These are phyloP conservation scores for Lepiota subincarnata DNA, from an alignment of 768 basidiomycete species.

Conservation along the genomic window DNA sequence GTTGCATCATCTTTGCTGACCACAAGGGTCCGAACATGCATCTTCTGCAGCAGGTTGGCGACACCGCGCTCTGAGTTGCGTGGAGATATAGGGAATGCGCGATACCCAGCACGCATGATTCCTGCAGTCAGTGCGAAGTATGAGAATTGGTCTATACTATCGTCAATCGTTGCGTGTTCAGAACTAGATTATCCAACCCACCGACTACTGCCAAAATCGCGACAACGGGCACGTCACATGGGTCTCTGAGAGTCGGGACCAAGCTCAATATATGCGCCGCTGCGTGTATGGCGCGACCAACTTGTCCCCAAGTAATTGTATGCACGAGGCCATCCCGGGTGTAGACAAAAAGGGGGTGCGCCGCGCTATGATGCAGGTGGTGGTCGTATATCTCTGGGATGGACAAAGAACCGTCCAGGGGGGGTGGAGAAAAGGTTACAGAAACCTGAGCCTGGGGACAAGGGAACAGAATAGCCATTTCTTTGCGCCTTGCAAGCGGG, in stretches of 20 bases:
- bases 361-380: constrained; percentile 22
- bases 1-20: constrained; percentile 20
- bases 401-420: constrained; percentile 26
- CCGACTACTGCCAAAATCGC: constrained; percentile 26
- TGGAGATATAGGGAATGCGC: constrained; percentile 33
- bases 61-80: constrained; percentile 44
- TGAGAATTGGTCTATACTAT: constrained; percentile 26
- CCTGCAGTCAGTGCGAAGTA: constrained; percentile 31
- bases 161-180: not conserved
- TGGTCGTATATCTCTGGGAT: constrained; percentile 31
- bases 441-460: constrained; percentile 8
- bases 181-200: constrained; percentile 8
- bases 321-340: constrained; percentile 9
- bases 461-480: not conserved
- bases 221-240: constrained; percentile 18
- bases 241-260: not conserved
- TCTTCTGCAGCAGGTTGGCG: constrained; percentile 36
- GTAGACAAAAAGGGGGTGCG: constrained; percentile 27
- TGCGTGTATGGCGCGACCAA: constrained; percentile 14
- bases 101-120: constrained; percentile 35
- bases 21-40: constrained; percentile 20
- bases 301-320: constrained; percentile 18
- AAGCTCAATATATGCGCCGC: constrained; percentile 14
- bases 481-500: not conserved
- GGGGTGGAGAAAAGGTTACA: constrained; percentile 20